Evolutionary conservation across 2,329 filamentous ascomycete species (phyloP).

Genomic region (Fusarium abutilonis): DNA sequence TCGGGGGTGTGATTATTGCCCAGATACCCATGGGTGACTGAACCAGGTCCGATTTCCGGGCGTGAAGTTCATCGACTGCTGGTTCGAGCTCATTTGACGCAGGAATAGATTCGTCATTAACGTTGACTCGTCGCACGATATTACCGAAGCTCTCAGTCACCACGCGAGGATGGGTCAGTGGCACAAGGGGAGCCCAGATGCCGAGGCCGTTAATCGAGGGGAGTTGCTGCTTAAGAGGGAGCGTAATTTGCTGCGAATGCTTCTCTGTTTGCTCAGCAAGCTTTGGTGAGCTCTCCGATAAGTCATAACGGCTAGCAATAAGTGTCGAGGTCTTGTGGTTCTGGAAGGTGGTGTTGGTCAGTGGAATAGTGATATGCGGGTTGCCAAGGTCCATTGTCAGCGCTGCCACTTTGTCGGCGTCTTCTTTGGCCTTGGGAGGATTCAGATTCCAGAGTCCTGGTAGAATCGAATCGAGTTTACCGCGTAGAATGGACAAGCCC

Average conservation of each 20-base stretch:
- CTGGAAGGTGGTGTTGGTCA: slow-evolving; percentile 82
- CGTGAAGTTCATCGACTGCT: slow-evolving; percentile 68
- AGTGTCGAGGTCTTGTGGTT: slow-evolving; percentile 72
- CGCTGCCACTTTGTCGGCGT: slow-evolving; percentile 52
- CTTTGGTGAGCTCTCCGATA: slow-evolving; percentile 32
- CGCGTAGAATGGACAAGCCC: slow-evolving; percentile 65
- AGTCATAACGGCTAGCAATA: slow-evolving; percentile 50
- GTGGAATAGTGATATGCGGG: slow-evolving; percentile 64
- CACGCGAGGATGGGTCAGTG: slow-evolving; percentile 69
- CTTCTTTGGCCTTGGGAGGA: slow-evolving; percentile 42
- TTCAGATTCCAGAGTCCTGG: slow-evolving; percentile 57
- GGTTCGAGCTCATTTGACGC: slow-evolving; percentile 78
- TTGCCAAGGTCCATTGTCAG: slow-evolving; percentile 55
- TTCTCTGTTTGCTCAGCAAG: slow-evolving; percentile 50
- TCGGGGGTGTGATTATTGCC: slow-evolving; percentile 72
- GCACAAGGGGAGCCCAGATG: slow-evolving; percentile 62
- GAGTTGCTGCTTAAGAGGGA: slow-evolving; percentile 38
- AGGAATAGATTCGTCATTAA: slow-evolving; percentile 59
- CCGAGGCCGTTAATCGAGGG: slow-evolving; percentile 40
- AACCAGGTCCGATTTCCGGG: slow-evolving; percentile 46
- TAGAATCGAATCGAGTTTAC: slow-evolving; percentile 53
- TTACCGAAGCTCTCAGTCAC: slow-evolving; percentile 79
- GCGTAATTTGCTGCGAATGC: slow-evolving; percentile 52
- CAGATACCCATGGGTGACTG: slow-evolving; percentile 71
- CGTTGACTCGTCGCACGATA: slow-evolving; percentile 73